A percentile compares a stretch with the other conserved stretches of the same genome.
phyloP scores from a whole-genome alignment of 306 rosid species.

The Cicer pinnatifidum region DNA sequence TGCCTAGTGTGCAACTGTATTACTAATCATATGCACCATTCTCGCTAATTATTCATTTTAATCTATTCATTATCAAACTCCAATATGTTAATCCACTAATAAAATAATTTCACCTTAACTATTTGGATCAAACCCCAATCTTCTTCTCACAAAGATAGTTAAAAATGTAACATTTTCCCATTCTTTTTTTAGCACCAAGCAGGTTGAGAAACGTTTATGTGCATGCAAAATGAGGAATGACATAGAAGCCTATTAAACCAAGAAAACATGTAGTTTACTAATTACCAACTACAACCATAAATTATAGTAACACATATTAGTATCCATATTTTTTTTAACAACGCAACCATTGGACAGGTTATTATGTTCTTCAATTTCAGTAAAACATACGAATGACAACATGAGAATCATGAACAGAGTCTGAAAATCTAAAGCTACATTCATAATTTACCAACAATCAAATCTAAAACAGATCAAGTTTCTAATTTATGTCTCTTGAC shows the following conservation, averaged over 20 bases:
- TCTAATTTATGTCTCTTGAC: background rate
- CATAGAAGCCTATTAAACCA: too few species aligned
- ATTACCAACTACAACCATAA: too few species aligned
- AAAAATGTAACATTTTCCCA: too few species aligned
- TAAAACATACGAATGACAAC: background rate
- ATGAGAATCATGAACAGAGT: background rate
- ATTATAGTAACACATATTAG: background rate
- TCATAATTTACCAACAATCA: background rate
- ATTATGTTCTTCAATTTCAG: background rate
- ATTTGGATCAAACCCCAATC: conserved; percentile 31
- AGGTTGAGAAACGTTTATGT: too few species aligned
- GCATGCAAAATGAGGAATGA: too few species aligned
- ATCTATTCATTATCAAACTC: conserved; percentile 21
- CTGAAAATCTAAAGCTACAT: conserved; percentile 16
- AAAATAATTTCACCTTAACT: conserved; percentile 35
- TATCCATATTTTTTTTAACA: background rate
- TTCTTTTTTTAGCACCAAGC: too few species aligned
- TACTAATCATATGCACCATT: conserved; percentile 17
- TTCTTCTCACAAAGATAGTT: conserved; percentile 28
- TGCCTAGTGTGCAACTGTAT: background rate
- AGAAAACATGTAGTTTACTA: too few species aligned
- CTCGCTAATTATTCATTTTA: background rate
- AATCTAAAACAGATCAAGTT: conserved; percentile 2
- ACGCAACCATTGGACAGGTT: background rate
- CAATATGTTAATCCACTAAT: conserved; percentile 28